Percentiles rank a stretch among this genome's conserved stretches.
Conservation (phyloP, 2,329 filamentous ascomycete species). For the Xylaria arbuscula region DNA sequence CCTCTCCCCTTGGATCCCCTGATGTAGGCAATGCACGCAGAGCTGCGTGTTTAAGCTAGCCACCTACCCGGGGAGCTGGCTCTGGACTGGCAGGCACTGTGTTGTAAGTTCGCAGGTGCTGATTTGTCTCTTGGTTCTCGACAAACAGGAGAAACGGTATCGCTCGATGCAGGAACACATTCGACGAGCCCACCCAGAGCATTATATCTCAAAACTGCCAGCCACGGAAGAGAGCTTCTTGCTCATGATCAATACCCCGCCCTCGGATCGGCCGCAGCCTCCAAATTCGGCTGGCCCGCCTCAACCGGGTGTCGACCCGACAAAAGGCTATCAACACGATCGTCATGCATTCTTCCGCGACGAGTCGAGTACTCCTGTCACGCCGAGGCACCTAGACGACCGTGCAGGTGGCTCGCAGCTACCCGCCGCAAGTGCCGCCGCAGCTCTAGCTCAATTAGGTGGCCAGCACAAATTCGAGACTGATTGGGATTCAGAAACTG, state of each 20-base stretch:
- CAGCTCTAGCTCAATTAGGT: slow-evolving; percentile 82
- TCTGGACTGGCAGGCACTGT: slow-evolving; percentile 11
- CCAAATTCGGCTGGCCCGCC: slow-evolving; percentile 51
- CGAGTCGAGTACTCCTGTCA: slow-evolving; percentile 73
- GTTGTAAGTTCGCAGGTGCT: slow-evolving; percentile 20
- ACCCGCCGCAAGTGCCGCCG: slow-evolving; percentile 81
- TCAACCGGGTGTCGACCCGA: slow-evolving; percentile 43
- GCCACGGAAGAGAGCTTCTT: slow-evolving; percentile 98
- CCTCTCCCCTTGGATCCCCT: background rate
- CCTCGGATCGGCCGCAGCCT: slow-evolving; percentile 73
- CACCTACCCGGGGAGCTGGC: background rate
- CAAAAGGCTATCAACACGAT: slow-evolving; percentile 67
- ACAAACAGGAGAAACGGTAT: slow-evolving; percentile 85
- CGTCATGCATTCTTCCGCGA: slow-evolving; percentile 75
- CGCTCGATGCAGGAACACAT: slow-evolving; percentile 99
- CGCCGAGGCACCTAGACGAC: slow-evolving; percentile 77
- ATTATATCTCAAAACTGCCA: slow-evolving; percentile 97
- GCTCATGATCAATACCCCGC: slow-evolving; percentile 93
- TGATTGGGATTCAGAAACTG: slow-evolving; percentile 82
- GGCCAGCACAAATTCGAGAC: slow-evolving; percentile 79
- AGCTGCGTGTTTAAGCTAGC: slow-evolving; percentile 15
- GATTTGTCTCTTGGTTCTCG: slow-evolving; percentile 43
- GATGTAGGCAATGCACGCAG: slow-evolving; percentile 9
- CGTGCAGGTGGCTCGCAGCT: slow-evolving; percentile 71
- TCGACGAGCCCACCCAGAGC: slow-evolving; percentile 92